Evolutionary conservation across 139 green algal species (phyloP), one percentile per base, ranked within the genome.

Genomic region (Asterochloris sp.): DNA sequence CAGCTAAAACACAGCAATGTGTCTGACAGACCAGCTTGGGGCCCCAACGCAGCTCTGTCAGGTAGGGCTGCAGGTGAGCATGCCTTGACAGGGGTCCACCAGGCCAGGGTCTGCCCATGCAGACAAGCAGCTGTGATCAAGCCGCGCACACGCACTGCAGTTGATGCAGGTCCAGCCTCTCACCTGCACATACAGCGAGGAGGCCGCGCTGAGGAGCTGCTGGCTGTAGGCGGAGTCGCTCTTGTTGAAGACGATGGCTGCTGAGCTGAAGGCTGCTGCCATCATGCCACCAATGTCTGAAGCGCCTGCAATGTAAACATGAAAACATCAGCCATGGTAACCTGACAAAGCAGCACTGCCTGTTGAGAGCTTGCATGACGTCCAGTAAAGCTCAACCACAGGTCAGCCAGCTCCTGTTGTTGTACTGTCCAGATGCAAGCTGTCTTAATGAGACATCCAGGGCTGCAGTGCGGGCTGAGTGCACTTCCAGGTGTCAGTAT

Each of bases 201-300:
- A 15, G 0, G 91, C 88, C n/a, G 80, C 83, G 13, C 62, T n/a
- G 60, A 93, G 76, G 73, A 95, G 83, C 26, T 69, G 24, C 10
- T 79, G 54, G 11, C 81, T 68, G 74, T 91, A 96, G 4, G 73
- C 79, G 12, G 73, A 19, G 24, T 92, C 69, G 54, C 62, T 91
- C 85, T 80, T 28, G 54, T 83, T 63, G 76, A 95, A 94, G 17
- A 91, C 84, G 9, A 95, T 54, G 13, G 91, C 88, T 26, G 93
- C 74, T 21, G 93, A 88, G 12, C 90, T 92, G 54, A 97, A 82
- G 16, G 92, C 94, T 12, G 90, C 93, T 13, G 91, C 86, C 69
- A 91, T 87, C 27, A 84, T 78, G 23, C 86, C 91, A 0, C 87
- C 88, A 73, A 95, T 77, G 74, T 95, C 91, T 14, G 87, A 89